phyloP scores from a whole-genome alignment of 768 basidiomycete genomes.

The Hemileccinum impolitum region DNA sequence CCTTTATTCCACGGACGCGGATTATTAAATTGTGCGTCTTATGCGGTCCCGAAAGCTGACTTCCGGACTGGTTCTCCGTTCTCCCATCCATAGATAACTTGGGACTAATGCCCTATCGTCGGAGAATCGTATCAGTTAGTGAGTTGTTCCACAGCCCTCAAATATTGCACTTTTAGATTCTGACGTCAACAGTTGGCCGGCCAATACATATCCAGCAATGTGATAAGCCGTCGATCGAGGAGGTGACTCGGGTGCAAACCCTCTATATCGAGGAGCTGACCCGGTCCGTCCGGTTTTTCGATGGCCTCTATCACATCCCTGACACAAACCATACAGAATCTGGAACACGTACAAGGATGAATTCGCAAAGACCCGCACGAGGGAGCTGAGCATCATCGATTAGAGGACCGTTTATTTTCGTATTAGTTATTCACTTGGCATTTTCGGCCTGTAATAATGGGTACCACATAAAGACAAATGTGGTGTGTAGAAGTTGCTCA shows the following conservation, averaged over 20 bases:
- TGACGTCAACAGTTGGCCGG: conserved; percentile 61
- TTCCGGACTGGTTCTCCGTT: no score
- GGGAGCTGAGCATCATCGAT: conserved; percentile 77
- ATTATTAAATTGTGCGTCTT: conserved; percentile 78
- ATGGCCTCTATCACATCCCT: conserved; percentile 1
- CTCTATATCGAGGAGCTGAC: conserved; percentile 91
- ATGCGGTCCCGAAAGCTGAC: not conserved
- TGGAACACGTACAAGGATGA: conserved; percentile 96
- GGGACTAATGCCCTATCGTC: conserved; percentile 93
- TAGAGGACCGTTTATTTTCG: conserved; percentile 25
- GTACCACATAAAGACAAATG: not conserved
- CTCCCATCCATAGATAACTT: conserved; percentile 65
- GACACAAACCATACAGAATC: conserved; percentile 50
- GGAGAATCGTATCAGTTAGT: conserved; percentile 95
- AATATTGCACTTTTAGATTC: not conserved
- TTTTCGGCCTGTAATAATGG: not conserved
- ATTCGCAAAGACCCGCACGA: conserved; percentile 79
- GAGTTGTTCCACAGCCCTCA: conserved; percentile 37
- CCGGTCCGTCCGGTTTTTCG: conserved; percentile 48
- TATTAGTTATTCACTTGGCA: not conserved
- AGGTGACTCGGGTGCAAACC: conserved; percentile 74
- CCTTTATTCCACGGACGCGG: conserved; percentile 98
- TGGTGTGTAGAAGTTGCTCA: not conserved
- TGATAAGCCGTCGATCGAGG: conserved; percentile 79
- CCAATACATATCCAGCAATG: conserved; percentile 79